These are phyloP conservation scores for Cladosporium velox DNA, from an alignment of 2,329 filamentous ascomycete species.

Conservation along the genomic window DNA sequence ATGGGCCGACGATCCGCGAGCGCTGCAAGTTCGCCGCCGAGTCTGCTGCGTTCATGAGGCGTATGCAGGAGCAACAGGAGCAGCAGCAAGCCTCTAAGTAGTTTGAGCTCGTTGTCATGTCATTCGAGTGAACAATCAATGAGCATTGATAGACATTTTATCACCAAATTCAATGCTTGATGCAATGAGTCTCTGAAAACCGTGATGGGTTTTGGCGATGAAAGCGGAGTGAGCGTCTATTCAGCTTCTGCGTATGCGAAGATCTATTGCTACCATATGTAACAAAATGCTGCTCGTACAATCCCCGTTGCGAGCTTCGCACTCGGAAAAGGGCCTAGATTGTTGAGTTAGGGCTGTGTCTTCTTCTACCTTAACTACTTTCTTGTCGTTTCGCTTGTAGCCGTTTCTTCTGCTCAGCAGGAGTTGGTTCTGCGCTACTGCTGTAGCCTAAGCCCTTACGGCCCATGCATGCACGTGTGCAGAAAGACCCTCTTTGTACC, in stretches of 20 bases:
- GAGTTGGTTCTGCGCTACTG: not conserved
- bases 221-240: no score
- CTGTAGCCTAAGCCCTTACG: not conserved
- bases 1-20: slow-evolving; percentile 64
- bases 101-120: not conserved
- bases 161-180: not conserved
- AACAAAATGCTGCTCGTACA: no score
- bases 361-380: not conserved
- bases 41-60: slow-evolving; percentile 55
- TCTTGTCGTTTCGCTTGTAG: not conserved
- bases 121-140: not conserved
- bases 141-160: not conserved
- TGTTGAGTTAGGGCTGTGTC: not conserved
- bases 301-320: not conserved
- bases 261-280: not conserved
- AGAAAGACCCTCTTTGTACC: not conserved
- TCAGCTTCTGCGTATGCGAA: not conserved
- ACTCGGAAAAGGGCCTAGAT: not conserved
- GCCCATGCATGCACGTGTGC: not conserved
- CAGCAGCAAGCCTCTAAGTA: not conserved
- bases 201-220: no score
- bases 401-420: not conserved
- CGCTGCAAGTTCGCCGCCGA: slow-evolving; percentile 71
- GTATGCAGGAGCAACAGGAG: slow-evolving; percentile 42
- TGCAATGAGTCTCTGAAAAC: not conserved